Base-by-base conservation (phyloP, 352 stramenopile genomes). In the Hyaloperonospora brassicae region DNA sequence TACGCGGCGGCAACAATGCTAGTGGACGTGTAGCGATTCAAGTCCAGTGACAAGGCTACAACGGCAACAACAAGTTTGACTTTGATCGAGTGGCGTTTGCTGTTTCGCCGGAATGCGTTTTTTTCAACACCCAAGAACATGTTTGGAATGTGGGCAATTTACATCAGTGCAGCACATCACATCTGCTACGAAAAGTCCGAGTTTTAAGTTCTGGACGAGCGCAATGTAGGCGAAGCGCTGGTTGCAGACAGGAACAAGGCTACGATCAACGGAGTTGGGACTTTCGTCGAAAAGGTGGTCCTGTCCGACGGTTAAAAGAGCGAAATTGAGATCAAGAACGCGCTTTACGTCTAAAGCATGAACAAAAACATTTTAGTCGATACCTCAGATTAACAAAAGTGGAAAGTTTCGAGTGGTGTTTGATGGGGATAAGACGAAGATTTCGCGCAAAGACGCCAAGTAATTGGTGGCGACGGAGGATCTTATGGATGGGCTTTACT, bases 101-200 rank as follows among this genome's bases (percentile, higher is more conserved):
- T 2, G 46, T 63, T n/a, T 68, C 55, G 0, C 36, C 64, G 39
- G 39, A 60, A 12, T 61, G 55, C 47, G 40, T 50, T 14, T 6
- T 50, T 31, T 55, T n/a, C 55, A 17, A 57, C 35, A 27, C 14
- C 10, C 31, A 66, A 52, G 30, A 46, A 40, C 6, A 38, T 50
- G 11, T 13, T 22, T 17, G 57, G 40, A 4, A 38, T 23, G 35
- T 61, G 50, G 50, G 55, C 50, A 7, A 45, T 62, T 51, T 30
- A 63, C 53, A 62, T 47, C 45, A 55, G 61, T 34, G 41, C 55
- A 8, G 61, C 55, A 24, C 47, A 56, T 17, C 38, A 43, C 43
- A 58, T 31, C 31, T 47, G 31, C 51, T 38, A 47, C 23, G 21
- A 39, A 31, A 60, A 39, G 39, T 5, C 39, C 3, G 23, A 44